Conservation (phyloP, 805 yeast genomes). For the Metschnikowia reukaufii region DNA sequence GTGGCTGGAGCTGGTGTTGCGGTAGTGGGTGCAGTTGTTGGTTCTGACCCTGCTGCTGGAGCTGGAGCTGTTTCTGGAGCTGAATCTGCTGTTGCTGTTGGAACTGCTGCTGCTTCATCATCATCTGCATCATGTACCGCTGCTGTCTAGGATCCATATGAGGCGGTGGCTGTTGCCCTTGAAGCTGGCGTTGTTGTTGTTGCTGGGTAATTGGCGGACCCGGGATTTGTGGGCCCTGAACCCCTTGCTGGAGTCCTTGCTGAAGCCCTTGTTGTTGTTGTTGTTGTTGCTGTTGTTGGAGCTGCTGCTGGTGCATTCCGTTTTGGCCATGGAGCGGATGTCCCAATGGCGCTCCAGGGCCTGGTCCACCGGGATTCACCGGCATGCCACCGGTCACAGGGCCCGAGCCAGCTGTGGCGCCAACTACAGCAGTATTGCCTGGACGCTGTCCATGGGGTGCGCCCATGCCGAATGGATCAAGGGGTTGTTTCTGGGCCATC, state of each 20-base stretch:
- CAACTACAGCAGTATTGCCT: too few species aligned
- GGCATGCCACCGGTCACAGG: too few species aligned
- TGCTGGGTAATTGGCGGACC: not conserved
- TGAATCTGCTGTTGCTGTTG: constrained; percentile 16
- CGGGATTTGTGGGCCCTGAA: not conserved
- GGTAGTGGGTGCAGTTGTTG: not conserved
- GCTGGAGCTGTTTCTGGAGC: constrained; percentile 24
- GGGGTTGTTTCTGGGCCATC: constrained; percentile 60
- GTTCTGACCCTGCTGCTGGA: constrained; percentile 18
- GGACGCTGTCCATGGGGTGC: not conserved
- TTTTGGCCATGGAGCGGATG: not conserved
- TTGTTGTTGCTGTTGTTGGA: not conserved
- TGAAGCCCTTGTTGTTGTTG: constrained; percentile 1
- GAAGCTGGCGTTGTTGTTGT: not conserved
- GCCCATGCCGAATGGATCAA: constrained; percentile 4
- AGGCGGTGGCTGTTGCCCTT: constrained; percentile 5
- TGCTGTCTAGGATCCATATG: constrained; percentile 20
- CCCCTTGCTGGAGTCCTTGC: not conserved
- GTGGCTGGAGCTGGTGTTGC: constrained; percentile 20
- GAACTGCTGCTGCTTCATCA: constrained; percentile 26
- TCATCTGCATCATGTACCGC: constrained; percentile 26
- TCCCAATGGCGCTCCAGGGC: constrained; percentile 2
- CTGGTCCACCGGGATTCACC: too few species aligned
- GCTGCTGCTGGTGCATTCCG: not conserved
- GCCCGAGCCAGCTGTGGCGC: too few species aligned